Evolutionary conservation across 2,329 filamentous ascomycete species (phyloP), one percentile per base, ranked within the genome.

Genomic region (Aspergillus luchuensis): DNA sequence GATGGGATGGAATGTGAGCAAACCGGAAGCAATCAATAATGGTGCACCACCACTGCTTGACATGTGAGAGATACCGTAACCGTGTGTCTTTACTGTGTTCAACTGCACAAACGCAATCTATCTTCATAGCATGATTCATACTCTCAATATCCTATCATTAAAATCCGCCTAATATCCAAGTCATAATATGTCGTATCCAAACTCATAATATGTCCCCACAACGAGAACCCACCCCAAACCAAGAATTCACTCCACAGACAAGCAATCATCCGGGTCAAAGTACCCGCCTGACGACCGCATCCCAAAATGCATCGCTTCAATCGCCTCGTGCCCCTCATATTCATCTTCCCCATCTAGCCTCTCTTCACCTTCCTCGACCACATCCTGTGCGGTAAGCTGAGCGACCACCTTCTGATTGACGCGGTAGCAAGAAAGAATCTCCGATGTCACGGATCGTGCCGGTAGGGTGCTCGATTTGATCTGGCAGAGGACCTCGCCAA

Each of bases 401-500:
- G 67, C 59, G 10, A 74, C 67, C 48, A 64, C 65, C 60, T 71
- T 75, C 60, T 68, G 69, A 53, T 72, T 75, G 13, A 75, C 66
- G n/a, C 68, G 68, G 48, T 72, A 74, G 57, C 67, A 72, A 11
- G 69, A 64, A 6, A 75, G 53, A 3, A 74, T 62, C 6, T 70
- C 67, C 54, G 72, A 66, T 2, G 64, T 65, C 15, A 76, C 66
- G 2, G 61, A 62, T 8, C 73, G 69, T 2, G 69, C 69, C 5
- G 72, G 63, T 7, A 63, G 30, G 7, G 52, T 65, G 7, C 61
- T 67, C 1, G 69, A 65, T 57, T 76, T 77, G 13, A 76, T 70
- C 33, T 71, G 66, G 43, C 75, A 76, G 3, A 76, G 62, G 6
- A 58, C 60, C 30, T 76, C 75, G 0, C 74, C 72, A 41, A 74